Conservation (phyloP, 169 alveolate species). For the Eimeria tenella region DNA sequence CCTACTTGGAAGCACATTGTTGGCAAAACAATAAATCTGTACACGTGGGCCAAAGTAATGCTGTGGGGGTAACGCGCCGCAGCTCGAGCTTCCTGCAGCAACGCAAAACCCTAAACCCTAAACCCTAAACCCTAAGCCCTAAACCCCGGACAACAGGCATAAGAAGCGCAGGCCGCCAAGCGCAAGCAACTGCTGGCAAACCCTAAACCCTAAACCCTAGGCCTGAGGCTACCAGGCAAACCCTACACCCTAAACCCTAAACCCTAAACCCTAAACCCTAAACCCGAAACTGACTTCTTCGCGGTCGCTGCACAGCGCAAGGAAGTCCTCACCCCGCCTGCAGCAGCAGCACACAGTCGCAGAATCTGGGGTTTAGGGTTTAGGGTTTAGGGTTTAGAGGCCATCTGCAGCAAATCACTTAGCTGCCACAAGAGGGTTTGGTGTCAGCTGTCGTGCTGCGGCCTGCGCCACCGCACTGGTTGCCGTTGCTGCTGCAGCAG, state of each 20-base stretch:
- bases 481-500: neutral
- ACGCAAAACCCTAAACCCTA: conserved; percentile 60
- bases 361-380: no score
- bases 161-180: no score
- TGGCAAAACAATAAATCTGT: conserved; percentile 92
- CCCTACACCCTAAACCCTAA: no score
- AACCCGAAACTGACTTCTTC: neutral
- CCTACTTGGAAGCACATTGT: conserved; percentile 93
- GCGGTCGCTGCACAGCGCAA: neutral
- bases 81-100: conserved; percentile 86
- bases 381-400: neutral
- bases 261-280: neutral
- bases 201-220: no score
- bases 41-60: conserved; percentile 86
- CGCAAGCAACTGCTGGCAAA: no score
- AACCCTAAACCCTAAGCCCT: no score
- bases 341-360: no score
- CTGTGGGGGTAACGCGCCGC: conserved; percentile 92
- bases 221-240: no score
- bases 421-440: neutral
- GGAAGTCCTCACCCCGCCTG: neutral
- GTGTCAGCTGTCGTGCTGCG: neutral
- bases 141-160: no score
- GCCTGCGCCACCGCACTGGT: neutral
- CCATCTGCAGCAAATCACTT: neutral